These are phyloP conservation scores for Pleurostoma richardsiae DNA, from an alignment of 2,329 filamentous ascomycete species.

Conservation along the genomic window DNA sequence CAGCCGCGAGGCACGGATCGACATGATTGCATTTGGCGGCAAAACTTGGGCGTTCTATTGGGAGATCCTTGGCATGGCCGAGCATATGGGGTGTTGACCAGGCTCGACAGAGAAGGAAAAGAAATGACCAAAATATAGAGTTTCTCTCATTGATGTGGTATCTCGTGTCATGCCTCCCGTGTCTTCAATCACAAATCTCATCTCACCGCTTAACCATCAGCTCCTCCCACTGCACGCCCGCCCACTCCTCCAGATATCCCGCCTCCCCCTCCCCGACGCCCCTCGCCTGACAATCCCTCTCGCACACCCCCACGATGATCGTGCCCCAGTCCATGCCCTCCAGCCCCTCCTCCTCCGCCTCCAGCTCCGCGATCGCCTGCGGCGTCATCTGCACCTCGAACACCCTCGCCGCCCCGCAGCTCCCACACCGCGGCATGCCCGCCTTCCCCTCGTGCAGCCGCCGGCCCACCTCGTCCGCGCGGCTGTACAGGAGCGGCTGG, in stretches of 20 bases:
- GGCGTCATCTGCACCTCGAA: constrained; percentile 94
- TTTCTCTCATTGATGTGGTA: too few species aligned
- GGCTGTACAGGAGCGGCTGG: constrained; percentile 72
- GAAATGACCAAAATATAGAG: too few species aligned
- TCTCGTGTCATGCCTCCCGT: too few species aligned
- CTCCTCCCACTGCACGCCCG: constrained; percentile 98
- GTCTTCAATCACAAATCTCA: too few species aligned
- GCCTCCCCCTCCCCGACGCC: constrained; percentile 56
- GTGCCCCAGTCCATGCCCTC: constrained; percentile 99
- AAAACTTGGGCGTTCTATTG: too few species aligned
- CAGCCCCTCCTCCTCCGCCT: constrained; percentile 65
- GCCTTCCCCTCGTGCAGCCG: constrained; percentile 38
- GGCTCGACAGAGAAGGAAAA: too few species aligned
- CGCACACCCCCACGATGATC: constrained; percentile 80
- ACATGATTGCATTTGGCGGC: constrained; percentile 3
- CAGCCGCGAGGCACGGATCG: too few species aligned
- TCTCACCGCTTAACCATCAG: constrained; percentile 30
- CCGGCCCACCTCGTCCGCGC: constrained; percentile 68
- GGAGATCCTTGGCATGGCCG: too few species aligned
- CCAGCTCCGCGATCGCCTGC: constrained; percentile 82
- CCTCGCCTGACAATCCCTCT: constrained; percentile 65
- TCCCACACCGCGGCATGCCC: constrained; percentile 68
- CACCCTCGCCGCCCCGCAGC: constrained; percentile 68
- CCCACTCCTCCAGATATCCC: constrained; percentile 91
- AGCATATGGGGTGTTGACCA: too few species aligned